phyloP scores from a whole-genome alignment of 1,139 yeast genomes.

The Saccharomyces hybrid region DNA sequence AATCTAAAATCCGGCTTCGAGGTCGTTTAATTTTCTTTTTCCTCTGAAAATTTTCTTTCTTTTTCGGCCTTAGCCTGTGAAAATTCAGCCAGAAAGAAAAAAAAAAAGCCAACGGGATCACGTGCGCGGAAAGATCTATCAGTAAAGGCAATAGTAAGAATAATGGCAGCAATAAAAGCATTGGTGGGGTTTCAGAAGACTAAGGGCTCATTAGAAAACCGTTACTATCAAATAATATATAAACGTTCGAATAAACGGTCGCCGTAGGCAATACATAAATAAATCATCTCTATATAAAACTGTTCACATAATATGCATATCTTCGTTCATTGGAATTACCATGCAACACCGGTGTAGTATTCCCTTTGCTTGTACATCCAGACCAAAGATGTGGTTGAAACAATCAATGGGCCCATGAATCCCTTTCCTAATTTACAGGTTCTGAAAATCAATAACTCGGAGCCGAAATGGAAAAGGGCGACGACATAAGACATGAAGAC shows the following conservation, averaged over 20 bases:
- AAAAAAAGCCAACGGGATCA: not conserved
- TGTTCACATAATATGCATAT: not conserved
- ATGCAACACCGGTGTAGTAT: conserved; percentile 37
- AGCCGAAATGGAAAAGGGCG: conserved; percentile 75
- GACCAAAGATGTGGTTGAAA: conserved; percentile 45
- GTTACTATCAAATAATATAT: not conserved
- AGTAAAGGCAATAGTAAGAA: not conserved
- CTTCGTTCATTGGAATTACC: conserved; percentile 10
- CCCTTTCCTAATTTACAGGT: conserved; percentile 86
- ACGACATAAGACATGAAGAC: conserved; percentile 73
- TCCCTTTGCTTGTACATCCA: conserved; percentile 59
- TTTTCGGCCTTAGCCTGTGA: not conserved
- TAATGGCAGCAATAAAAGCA: not conserved
- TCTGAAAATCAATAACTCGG: conserved; percentile 73
- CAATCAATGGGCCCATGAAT: conserved; percentile 75
- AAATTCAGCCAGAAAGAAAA: not conserved
- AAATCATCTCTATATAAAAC: not conserved
- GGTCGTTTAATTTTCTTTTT: not conserved
- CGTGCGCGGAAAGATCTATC: not conserved
- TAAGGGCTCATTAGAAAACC: not conserved
- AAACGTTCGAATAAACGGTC: not conserved
- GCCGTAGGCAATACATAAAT: not conserved
- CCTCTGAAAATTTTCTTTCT: not conserved
- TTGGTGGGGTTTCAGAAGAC: not conserved
- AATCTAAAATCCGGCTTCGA: not conserved